Percentiles rank a stretch among this genome's conserved stretches.
Evolutionary conservation across 306 rosid genomes (phyloP).

Genomic region (Malus asiatica): DNA sequence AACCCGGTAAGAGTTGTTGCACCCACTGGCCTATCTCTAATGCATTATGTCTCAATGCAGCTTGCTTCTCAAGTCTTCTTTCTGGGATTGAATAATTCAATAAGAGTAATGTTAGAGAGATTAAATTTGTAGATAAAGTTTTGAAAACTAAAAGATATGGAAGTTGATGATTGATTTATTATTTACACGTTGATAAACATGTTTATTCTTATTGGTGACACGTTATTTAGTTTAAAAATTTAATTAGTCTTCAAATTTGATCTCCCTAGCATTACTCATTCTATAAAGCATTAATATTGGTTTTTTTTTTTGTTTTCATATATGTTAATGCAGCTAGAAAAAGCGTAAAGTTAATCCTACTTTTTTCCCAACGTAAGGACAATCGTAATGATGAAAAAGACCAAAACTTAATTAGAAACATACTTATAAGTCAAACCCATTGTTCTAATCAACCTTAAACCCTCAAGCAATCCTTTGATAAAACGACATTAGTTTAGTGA

Average conservation of each 20-base stretch:
- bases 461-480: background rate
- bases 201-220: too few relatives aligned
- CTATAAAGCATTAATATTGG: background rate
- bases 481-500: background rate
- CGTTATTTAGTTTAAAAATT: too few relatives aligned
- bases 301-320: background rate
- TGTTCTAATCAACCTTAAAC: background rate
- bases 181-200: too few relatives aligned
- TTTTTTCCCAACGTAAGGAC: background rate
- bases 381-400: background rate
- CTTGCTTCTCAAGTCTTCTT: constrained; percentile 50
- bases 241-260: too few relatives aligned
- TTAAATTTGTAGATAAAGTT: too few relatives aligned
- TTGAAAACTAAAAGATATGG: too few relatives aligned
- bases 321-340: background rate
- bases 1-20: constrained; percentile 66
- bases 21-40: constrained; percentile 58
- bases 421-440: background rate
- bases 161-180: too few relatives aligned
- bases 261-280: background rate
- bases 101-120: too few relatives aligned
- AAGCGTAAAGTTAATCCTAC: background rate
- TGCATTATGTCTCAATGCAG: constrained; percentile 21
- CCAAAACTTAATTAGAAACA: background rate
- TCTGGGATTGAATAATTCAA: constrained; percentile 14